Evolutionary conservation across 805 yeast species (phyloP).

Genomic region (Scheffersomyces amazonensis): DNA sequence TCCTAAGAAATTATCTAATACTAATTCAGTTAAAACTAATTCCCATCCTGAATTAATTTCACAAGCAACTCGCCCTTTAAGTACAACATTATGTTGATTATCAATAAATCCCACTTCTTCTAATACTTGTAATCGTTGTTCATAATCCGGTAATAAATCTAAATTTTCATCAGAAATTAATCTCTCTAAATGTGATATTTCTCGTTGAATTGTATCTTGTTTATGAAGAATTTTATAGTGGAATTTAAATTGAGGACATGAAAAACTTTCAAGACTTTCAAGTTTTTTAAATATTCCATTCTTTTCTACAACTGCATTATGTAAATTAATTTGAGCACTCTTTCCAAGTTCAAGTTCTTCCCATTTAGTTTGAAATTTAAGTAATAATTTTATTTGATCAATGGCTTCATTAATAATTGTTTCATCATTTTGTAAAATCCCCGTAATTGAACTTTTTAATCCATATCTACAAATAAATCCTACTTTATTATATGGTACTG

Average conservation of each 20-base stretch:
- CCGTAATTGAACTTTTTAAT: conserved; percentile 29
- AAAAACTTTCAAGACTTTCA: conserved; percentile 19
- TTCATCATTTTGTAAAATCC: conserved; percentile 32
- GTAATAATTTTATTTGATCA: conserved; percentile 29
- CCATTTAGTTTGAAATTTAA: conserved; percentile 40
- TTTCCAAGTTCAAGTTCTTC: conserved; percentile 41
- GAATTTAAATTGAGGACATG: conserved; percentile 41
- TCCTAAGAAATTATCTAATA: conserved; percentile 87
- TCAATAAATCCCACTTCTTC: conserved; percentile 81
- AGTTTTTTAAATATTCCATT: conserved; percentile 27
- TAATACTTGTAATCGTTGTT: conserved; percentile 79
- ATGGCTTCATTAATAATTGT: conserved; percentile 34
- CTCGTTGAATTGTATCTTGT: conserved; percentile 42
- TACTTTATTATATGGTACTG: conserved; percentile 39
- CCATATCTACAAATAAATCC: conserved; percentile 42
- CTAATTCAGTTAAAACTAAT: conserved; percentile 80
- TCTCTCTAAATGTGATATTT: conserved; percentile 55
- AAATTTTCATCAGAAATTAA: conserved; percentile 83
- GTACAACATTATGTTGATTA: conserved; percentile 65
- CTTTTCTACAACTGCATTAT: conserved; percentile 37
- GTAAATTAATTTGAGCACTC: conserved; percentile 30
- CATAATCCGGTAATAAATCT: conserved; percentile 89
- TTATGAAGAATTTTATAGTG: conserved; percentile 46
- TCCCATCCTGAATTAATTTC: conserved; percentile 93
- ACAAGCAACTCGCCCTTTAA: conserved; percentile 93